A percentile compares a stretch with the other conserved stretches of the same genome.
Evolutionary conservation across 164 flowering plant genomes (phyloP).

Genomic region (grape (Vitis vinifera)): DNA sequence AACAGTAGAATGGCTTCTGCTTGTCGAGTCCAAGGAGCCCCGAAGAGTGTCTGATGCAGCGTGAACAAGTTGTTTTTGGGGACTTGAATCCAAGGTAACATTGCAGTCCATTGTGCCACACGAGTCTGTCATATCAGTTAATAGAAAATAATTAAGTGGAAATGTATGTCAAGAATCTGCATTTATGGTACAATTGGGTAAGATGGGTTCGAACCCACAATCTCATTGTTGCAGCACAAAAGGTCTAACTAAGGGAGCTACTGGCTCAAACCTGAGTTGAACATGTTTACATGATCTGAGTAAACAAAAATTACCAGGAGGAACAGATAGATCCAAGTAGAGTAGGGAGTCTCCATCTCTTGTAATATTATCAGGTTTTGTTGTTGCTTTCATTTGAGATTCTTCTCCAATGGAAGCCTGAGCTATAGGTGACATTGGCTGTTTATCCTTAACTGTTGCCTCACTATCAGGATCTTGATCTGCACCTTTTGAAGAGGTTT

Average conservation of each 20-base stretch:
- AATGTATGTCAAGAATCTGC: not conserved
- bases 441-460: slow-evolving; percentile 6
- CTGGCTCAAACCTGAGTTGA: not conserved
- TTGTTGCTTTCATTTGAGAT: slow-evolving; percentile 8
- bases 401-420: slow-evolving; percentile 5
- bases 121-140: slow-evolving; percentile 17
- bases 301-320: slow-evolving; percentile 21
- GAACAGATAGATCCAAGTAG: slow-evolving; percentile 23
- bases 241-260: not conserved
- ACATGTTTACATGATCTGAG: not conserved
- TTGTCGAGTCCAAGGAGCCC: slow-evolving; percentile 15
- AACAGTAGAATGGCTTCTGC: slow-evolving; percentile 13
- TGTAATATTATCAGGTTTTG: not conserved
- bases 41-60: slow-evolving; percentile 8
- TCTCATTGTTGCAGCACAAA: not conserved
- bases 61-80: slow-evolving; percentile 3
- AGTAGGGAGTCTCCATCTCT: slow-evolving; percentile 3
- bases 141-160: slow-evolving; percentile 9
- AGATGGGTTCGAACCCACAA: not conserved
- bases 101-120: slow-evolving; percentile 11
- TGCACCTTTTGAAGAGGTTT: slow-evolving; percentile 7
- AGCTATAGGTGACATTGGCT: not conserved
- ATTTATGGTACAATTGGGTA: not conserved
- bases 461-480: not conserved
- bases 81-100: not conserved